phyloP scores from a whole-genome alignment of 495 filamentous ascomycete genomes.

The Neurospora intermedia region DNA sequence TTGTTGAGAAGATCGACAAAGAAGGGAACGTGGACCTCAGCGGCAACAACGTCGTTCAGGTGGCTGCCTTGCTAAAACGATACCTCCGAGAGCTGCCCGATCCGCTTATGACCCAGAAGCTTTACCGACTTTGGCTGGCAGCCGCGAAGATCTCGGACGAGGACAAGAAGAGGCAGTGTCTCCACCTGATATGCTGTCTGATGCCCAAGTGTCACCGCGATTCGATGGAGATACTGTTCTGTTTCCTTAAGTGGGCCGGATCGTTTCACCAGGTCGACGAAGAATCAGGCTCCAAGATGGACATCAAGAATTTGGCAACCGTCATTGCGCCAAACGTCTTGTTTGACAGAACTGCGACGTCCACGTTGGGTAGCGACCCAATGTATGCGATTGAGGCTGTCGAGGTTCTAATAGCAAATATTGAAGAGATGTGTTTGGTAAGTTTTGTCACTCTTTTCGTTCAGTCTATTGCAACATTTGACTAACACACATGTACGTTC shows the following conservation, averaged over 20 bases:
- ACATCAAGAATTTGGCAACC: slow-evolving; percentile 96
- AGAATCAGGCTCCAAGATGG: slow-evolving; percentile 91
- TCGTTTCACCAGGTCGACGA: slow-evolving; percentile 97
- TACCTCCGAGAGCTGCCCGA: slow-evolving; percentile 94
- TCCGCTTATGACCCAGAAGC: slow-evolving; percentile 87
- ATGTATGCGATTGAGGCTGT: slow-evolving; percentile 91
- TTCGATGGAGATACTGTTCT: slow-evolving; percentile 87
- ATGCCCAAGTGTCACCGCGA: slow-evolving; percentile 89
- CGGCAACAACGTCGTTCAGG: slow-evolving; percentile 79
- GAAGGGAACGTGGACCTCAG: slow-evolving; percentile 74
- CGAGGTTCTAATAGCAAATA: slow-evolving; percentile 77
- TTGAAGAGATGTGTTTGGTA: slow-evolving; percentile 95
- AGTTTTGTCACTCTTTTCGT: slow-evolving; percentile 22
- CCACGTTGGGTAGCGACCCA: slow-evolving; percentile 64
- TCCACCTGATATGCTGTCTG: slow-evolving; percentile 89
- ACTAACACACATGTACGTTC: slow-evolving; percentile 12
- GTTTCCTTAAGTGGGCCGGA: slow-evolving; percentile 94
- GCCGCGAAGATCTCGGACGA: slow-evolving; percentile 83
- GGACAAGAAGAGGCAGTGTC: slow-evolving; percentile 68
- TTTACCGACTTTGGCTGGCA: slow-evolving; percentile 81
- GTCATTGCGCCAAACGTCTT: slow-evolving; percentile 96
- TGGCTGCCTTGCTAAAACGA: slow-evolving; percentile 89
- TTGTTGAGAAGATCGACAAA: slow-evolving; percentile 70
- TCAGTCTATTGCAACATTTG: background rate
- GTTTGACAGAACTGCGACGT: slow-evolving; percentile 53